These are phyloP conservation scores for Chamaecyparis obtusa DNA, from an alignment of 75 land plant genomes.

Conservation along the genomic window DNA sequence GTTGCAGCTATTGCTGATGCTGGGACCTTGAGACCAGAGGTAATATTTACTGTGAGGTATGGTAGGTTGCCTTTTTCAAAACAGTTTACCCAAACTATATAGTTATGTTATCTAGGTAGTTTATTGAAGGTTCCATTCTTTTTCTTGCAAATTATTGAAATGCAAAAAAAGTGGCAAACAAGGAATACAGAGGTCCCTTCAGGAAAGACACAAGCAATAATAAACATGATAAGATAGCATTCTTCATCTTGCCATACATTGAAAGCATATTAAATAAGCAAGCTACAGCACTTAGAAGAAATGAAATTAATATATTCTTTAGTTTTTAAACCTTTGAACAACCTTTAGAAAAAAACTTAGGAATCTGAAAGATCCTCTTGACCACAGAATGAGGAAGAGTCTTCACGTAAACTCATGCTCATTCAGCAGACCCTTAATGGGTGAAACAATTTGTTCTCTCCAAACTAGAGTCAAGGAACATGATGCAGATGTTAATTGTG, in stretches of 20 bases:
- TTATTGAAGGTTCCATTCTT: background rate
- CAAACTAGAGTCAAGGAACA: background rate
- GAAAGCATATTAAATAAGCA: too few relatives aligned
- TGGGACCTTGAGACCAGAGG: constrained; percentile 35
- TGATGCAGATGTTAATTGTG: background rate
- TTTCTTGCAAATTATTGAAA: background rate
- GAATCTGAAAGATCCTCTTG: background rate
- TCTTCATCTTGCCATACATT: background rate
- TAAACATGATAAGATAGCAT: background rate
- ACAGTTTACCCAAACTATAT: background rate
- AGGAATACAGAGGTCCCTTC: background rate
- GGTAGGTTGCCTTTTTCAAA: background rate
- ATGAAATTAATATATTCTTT: background rate
- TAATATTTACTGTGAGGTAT: constrained; percentile 71
- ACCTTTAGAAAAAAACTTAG: background rate
- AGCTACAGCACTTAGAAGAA: background rate
- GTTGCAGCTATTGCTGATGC: constrained; percentile 65
- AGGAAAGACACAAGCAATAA: background rate
- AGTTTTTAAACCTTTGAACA: background rate
- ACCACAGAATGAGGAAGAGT: background rate
- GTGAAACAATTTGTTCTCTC: background rate
- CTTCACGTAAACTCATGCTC: background rate
- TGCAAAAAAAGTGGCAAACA: background rate
- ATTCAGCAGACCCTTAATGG: background rate
- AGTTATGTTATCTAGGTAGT: background rate